These are phyloP conservation scores for Anthracocystis walkeri DNA, from an alignment of 1,284 basidiomycete genomes.

Conservation along the genomic window DNA sequence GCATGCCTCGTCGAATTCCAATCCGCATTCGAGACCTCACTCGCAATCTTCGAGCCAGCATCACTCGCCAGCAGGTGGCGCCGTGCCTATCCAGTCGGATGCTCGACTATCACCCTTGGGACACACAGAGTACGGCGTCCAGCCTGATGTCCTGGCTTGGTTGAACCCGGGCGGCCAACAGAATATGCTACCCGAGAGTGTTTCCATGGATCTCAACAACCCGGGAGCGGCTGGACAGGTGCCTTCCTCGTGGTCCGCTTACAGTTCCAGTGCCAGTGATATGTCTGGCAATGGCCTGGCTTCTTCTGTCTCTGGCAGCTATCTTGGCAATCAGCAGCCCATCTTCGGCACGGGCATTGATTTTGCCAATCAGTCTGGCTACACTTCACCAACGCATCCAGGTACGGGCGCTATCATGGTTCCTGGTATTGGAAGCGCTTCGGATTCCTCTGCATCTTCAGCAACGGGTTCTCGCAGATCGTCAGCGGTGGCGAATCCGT, in stretches of 20 bases:
- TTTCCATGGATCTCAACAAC: constrained; percentile 39
- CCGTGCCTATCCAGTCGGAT: constrained; percentile 24
- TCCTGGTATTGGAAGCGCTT: constrained; percentile 24
- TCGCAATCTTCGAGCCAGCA: constrained; percentile 44
- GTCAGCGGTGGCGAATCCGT: constrained; percentile 14
- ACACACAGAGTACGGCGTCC: constrained; percentile 15
- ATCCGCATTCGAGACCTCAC: constrained; percentile 31
- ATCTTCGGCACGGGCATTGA: constrained; percentile 23
- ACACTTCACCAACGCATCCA: constrained; percentile 20
- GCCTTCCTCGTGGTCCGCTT: constrained; percentile 32
- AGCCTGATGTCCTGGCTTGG: constrained; percentile 44
- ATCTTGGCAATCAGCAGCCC: constrained; percentile 8
- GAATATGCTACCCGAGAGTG: constrained; percentile 14
- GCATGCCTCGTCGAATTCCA: constrained; percentile 13
- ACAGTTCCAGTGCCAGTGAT: constrained; percentile 44
- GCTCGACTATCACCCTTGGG: constrained; percentile 31
- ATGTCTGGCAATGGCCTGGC: constrained; percentile 21
- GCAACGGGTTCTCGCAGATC: constrained; percentile 34
- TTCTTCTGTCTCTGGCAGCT: constrained; percentile 11
- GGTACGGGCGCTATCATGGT: constrained; percentile 16
- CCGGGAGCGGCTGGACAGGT: constrained; percentile 15
- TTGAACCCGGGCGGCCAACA: constrained; percentile 29
- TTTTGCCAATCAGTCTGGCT: constrained; percentile 16
- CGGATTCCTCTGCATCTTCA: constrained; percentile 33
- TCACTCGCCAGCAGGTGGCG: constrained; percentile 36